Evolutionary conservation across 2,329 filamentous ascomycete genomes (phyloP).

Genomic region (Stagonosporopsis tanaceti): DNA sequence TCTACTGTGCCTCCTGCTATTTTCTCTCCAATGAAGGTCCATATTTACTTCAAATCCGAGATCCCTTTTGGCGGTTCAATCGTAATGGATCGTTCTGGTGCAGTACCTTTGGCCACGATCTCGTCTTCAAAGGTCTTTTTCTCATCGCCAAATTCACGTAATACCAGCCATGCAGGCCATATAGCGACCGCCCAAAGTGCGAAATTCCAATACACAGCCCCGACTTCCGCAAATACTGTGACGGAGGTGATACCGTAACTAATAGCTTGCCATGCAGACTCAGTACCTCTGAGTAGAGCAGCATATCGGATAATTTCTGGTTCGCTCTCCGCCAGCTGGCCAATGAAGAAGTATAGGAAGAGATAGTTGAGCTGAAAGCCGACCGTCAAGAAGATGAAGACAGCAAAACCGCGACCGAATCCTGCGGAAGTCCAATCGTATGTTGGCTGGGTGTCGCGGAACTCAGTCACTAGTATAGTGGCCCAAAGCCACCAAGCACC

Average conservation of each 20-base stretch:
- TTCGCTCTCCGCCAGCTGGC: slow-evolving; percentile 68
- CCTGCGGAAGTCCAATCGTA: slow-evolving; percentile 72
- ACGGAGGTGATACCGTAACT: slow-evolving; percentile 74
- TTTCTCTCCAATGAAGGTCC: background rate
- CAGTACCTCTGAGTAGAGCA: slow-evolving; percentile 72
- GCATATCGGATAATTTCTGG: slow-evolving; percentile 73
- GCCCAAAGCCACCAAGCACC: slow-evolving; percentile 78
- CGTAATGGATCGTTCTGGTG: background rate
- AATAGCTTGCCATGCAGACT: slow-evolving; percentile 76
- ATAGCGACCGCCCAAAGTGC: slow-evolving; percentile 71
- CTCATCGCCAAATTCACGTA: slow-evolving; percentile 62
- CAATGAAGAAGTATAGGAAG: slow-evolving; percentile 76
- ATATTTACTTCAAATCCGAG: background rate
- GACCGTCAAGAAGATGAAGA: slow-evolving; percentile 72
- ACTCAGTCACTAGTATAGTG: slow-evolving; percentile 70
- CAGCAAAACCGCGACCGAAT: slow-evolving; percentile 71
- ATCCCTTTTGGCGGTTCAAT: background rate
- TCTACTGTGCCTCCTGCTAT: background rate
- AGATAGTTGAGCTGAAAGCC: slow-evolving; percentile 79
- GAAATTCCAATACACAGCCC: slow-evolving; percentile 75
- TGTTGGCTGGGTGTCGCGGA: slow-evolving; percentile 62
- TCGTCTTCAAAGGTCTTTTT: slow-evolving; percentile 18
- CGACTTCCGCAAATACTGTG: slow-evolving; percentile 68
- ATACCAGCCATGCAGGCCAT: slow-evolving; percentile 71
- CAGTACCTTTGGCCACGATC: background rate